Conservation (phyloP, 352 stramenopile species). For the Globisporangium echinulatum region DNA sequence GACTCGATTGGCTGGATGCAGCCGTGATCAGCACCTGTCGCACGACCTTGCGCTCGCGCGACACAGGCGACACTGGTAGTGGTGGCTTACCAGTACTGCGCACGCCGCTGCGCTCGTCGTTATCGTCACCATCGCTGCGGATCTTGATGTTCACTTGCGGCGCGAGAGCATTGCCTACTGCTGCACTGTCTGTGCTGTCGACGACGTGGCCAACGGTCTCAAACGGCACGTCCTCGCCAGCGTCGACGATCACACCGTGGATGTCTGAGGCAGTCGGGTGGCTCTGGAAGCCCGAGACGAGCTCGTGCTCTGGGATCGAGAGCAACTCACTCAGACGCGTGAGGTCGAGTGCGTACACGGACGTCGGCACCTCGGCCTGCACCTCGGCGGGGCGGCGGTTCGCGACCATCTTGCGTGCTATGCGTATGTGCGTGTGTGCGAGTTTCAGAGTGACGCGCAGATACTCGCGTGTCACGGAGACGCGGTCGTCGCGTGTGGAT, state of each 20-base stretch:
- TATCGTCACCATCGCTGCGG: not conserved
- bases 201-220: slow-evolving; percentile 49
- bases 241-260: slow-evolving; percentile 75
- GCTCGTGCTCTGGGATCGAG: slow-evolving; percentile 53
- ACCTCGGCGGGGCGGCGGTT: slow-evolving; percentile 2
- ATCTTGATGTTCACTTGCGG: not conserved
- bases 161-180: too few species aligned
- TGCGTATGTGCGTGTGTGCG: too few species aligned
- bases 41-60: slow-evolving; percentile 16
- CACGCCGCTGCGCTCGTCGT: not conserved
- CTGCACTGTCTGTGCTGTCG: not conserved
- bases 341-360: slow-evolving; percentile 67
- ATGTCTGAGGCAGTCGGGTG: slow-evolving; percentile 66
- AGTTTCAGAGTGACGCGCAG: too few species aligned
- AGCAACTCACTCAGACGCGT: slow-evolving; percentile 59
- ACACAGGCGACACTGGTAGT: not conserved
- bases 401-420: not conserved
- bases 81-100: not conserved
- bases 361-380: slow-evolving; percentile 57
- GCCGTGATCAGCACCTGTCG: slow-evolving; percentile 78
- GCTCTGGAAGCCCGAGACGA: slow-evolving; percentile 67
- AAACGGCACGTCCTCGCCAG: slow-evolving; percentile 71
- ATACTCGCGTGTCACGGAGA: too few species aligned
- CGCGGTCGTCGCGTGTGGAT: too few species aligned
- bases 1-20: slow-evolving; percentile 70